Conservation (phyloP, 306 rosid species). For the Cicer bijugum region DNA sequence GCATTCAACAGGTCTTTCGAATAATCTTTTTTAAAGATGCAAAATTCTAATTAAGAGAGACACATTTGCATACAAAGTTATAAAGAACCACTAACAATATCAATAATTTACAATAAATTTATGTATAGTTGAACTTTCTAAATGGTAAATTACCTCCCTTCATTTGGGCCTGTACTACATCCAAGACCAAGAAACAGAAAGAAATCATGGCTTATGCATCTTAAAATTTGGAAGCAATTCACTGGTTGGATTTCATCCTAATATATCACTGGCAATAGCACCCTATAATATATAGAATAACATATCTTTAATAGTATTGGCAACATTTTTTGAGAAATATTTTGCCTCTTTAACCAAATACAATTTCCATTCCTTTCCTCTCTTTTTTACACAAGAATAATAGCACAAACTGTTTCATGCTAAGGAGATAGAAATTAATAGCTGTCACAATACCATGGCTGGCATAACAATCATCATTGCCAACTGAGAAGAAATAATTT, state of each 20-base stretch:
- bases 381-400: conserved; percentile 36
- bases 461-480: conserved; percentile 11
- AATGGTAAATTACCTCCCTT: neutral
- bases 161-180: neutral
- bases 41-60: too few relatives aligned
- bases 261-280: neutral
- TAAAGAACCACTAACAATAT: too few relatives aligned
- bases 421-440: conserved; percentile 1
- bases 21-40: too few relatives aligned
- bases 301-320: neutral
- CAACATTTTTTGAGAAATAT: neutral
- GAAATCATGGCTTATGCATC: too few relatives aligned
- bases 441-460: conserved; percentile 19
- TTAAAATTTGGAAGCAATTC: neutral
- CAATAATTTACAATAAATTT: too few relatives aligned
- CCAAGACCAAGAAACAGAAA: neutral
- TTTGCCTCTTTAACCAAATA: conserved; percentile 30
- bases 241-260: neutral
- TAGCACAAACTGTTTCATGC: conserved; percentile 25
- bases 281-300: neutral
- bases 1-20: too few relatives aligned
- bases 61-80: too few relatives aligned
- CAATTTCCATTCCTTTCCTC: conserved; percentile 20
- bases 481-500: conserved; percentile 30
- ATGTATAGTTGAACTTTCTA: neutral